Evolutionary conservation across 495 filamentous ascomycete genomes (phyloP).

Genomic region (Chaetomidium leptoderma): DNA sequence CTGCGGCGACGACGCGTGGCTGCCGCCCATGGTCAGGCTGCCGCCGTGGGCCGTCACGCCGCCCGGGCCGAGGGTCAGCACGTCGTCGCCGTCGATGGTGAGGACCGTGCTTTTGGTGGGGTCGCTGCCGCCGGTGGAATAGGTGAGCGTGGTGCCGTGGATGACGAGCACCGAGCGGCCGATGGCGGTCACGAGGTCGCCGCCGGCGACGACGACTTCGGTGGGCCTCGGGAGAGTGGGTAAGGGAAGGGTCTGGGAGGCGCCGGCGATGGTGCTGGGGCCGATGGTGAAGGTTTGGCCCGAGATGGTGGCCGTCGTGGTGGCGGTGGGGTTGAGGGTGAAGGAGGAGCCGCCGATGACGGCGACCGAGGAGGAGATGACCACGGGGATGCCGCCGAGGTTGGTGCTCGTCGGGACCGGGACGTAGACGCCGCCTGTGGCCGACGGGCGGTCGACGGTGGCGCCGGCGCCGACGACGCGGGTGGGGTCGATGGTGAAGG

Average conservation of each 20-base stretch:
- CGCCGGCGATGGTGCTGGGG: slow-evolving; percentile 39
- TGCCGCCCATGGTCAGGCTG: slow-evolving; percentile 39
- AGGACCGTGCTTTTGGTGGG: slow-evolving; percentile 35
- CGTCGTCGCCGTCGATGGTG: slow-evolving; percentile 42
- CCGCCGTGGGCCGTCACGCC: slow-evolving; percentile 33
- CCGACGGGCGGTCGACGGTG: slow-evolving; percentile 36
- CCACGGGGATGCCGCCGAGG: slow-evolving; percentile 40
- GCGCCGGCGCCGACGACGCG: slow-evolving; percentile 38
- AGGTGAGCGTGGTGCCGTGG: slow-evolving; percentile 41
- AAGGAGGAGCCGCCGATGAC: slow-evolving; percentile 47
- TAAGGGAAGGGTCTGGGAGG: slow-evolving; percentile 35
- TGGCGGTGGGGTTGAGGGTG: slow-evolving; percentile 30
- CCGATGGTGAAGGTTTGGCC: slow-evolving; percentile 49
- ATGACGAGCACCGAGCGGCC: slow-evolving; percentile 43
- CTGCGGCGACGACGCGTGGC: slow-evolving; percentile 23
- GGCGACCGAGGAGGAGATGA: slow-evolving; percentile 38
- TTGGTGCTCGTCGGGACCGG: slow-evolving; percentile 37
- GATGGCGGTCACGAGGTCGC: slow-evolving; percentile 44
- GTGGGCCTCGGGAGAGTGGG: slow-evolving; percentile 34
- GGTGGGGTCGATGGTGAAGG: slow-evolving; percentile 44
- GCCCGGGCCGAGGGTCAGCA: slow-evolving; percentile 43
- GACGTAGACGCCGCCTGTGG: slow-evolving; percentile 24
- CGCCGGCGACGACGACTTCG: slow-evolving; percentile 43
- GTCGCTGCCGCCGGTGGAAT: slow-evolving; percentile 23
- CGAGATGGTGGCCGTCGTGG: slow-evolving; percentile 21